Evolutionary conservation across 2,329 filamentous ascomycete species (phyloP).

Genomic region (Tolypocladium pustulatum): DNA sequence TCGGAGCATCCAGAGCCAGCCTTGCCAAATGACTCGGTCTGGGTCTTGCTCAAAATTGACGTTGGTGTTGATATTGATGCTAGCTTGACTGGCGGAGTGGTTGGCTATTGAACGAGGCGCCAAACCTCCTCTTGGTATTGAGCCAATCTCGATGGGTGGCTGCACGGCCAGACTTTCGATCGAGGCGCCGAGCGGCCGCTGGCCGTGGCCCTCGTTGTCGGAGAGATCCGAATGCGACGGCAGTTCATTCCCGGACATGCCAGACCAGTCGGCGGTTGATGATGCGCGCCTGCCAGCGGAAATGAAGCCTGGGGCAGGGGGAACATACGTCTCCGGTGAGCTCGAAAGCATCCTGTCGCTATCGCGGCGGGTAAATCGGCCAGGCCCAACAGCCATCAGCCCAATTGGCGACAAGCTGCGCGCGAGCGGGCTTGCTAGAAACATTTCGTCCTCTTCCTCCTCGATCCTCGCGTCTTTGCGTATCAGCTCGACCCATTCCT

Average conservation of each 20-base stretch:
- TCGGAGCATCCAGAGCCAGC: slow-evolving; percentile 76
- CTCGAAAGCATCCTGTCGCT: slow-evolving; percentile 41
- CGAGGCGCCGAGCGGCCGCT: slow-evolving; percentile 37
- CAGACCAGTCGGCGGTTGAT: slow-evolving; percentile 54
- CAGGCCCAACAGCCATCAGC: slow-evolving; percentile 2
- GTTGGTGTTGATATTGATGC: slow-evolving; percentile 25
- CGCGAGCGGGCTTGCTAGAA: slow-evolving; percentile 55
- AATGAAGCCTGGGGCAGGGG: slow-evolving; percentile 22
- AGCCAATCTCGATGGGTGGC: slow-evolving; percentile 15
- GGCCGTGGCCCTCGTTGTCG: slow-evolving; percentile 50
- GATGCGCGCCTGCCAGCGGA: slow-evolving; percentile 40
- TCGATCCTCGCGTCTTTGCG: slow-evolving; percentile 72
- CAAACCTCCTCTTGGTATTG: slow-evolving; percentile 14
- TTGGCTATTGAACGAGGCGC: slow-evolving; percentile 23
- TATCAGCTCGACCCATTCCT: slow-evolving; percentile 79
- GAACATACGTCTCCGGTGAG: slow-evolving; percentile 46
- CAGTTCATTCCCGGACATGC: slow-evolving; percentile 52
- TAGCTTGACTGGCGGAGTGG: slow-evolving; percentile 54
- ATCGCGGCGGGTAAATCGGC: slow-evolving; percentile 13
- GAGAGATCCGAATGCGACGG: slow-evolving; percentile 84
- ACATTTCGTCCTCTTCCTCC: slow-evolving; percentile 78
- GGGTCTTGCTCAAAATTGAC: slow-evolving; percentile 48
- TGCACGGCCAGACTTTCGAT: slow-evolving; percentile 38
- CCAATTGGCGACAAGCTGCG: slow-evolving; percentile 30
- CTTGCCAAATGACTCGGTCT: slow-evolving; percentile 89